Percentiles rank a stretch among this genome's conserved stretches.
These are phyloP conservation scores for Debaryomyces singareniensis DNA, from an alignment of 1,139 yeast genomes.

Conservation along the genomic window DNA sequence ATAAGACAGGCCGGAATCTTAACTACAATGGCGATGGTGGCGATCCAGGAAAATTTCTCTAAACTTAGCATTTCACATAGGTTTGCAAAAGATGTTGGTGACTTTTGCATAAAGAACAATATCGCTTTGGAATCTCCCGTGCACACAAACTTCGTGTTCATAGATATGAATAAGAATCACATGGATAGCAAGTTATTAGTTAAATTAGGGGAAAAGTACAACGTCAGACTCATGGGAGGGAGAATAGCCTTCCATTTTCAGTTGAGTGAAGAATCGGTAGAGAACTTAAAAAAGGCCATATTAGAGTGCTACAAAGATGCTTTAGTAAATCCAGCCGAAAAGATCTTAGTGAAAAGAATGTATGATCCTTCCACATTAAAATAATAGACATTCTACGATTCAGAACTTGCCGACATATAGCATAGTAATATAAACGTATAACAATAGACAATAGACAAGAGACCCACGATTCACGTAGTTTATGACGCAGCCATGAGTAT, in stretches of 20 bases:
- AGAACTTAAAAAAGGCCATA: slow-evolving; percentile 55
- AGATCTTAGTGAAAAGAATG: too few relatives aligned
- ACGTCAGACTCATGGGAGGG: slow-evolving; percentile 65
- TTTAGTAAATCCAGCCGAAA: too few relatives aligned
- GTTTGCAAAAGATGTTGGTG: slow-evolving; percentile 60
- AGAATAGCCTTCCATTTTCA: slow-evolving; percentile 87
- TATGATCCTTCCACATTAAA: too few relatives aligned
- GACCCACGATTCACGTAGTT: too few relatives aligned
- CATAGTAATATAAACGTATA: too few relatives aligned
- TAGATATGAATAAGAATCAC: slow-evolving; percentile 55
- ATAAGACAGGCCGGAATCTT: slow-evolving; percentile 85
- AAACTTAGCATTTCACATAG: too few relatives aligned
- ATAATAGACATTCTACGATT: too few relatives aligned
- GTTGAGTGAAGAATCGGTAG: slow-evolving; percentile 59
- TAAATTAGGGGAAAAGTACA: slow-evolving; percentile 57
- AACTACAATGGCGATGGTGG: slow-evolving; percentile 73
- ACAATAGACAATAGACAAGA: too few relatives aligned
- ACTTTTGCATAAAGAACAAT: slow-evolving; percentile 43
- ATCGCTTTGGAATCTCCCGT: slow-evolving; percentile 67
- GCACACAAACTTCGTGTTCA: slow-evolving; percentile 80
- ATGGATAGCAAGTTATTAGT: slow-evolving; percentile 55
- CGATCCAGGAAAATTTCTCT: slow-evolving; percentile 69
- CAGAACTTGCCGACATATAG: too few relatives aligned
- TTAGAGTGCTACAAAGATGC: slow-evolving; percentile 49
- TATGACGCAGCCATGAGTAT: too few relatives aligned